phyloP scores from a whole-genome alignment of 208 protist species.

The Crithidia brevicula region DNA sequence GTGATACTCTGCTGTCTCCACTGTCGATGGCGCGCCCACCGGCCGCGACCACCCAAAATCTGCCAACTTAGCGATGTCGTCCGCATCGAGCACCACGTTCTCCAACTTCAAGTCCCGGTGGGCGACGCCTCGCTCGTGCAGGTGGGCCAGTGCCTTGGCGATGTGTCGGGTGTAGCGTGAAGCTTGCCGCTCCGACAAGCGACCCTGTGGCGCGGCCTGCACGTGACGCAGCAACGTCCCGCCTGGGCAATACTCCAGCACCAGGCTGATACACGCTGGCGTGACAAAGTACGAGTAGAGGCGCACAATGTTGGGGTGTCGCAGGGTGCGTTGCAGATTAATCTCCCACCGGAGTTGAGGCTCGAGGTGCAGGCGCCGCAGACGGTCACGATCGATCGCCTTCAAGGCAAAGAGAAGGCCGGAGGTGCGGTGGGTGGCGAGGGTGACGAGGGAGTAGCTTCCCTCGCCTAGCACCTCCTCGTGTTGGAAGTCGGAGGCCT shows the following conservation, averaged over 20 bases:
- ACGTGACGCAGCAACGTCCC: conserved; percentile 69
- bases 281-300: conserved; percentile 85
- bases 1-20: not conserved
- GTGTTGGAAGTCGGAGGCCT: conserved; percentile 64
- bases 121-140: conserved; percentile 74
- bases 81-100: conserved; percentile 83
- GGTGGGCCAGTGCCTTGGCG: conserved; percentile 62
- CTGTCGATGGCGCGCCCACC: conserved; percentile 10
- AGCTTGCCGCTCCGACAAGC: conserved; percentile 48
- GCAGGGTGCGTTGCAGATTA: conserved; percentile 82
- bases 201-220: conserved; percentile 24
- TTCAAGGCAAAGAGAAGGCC: conserved; percentile 74
- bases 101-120: conserved; percentile 93
- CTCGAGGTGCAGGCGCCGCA: conserved; percentile 40
- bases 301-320: conserved; percentile 83
- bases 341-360: conserved; percentile 80
- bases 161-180: conserved; percentile 74
- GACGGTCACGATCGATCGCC: conserved; percentile 49
- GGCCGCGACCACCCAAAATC: conserved; percentile 98
- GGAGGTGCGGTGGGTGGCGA: conserved; percentile 67
- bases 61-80: conserved; percentile 95
- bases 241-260: conserved; percentile 74
- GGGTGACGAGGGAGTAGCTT: conserved; percentile 75
- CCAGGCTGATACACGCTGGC: conserved; percentile 45
- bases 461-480: conserved; percentile 69